Evolutionary conservation across 305 asterid genomes (phyloP).

Genomic region (Solanum hybrid): DNA sequence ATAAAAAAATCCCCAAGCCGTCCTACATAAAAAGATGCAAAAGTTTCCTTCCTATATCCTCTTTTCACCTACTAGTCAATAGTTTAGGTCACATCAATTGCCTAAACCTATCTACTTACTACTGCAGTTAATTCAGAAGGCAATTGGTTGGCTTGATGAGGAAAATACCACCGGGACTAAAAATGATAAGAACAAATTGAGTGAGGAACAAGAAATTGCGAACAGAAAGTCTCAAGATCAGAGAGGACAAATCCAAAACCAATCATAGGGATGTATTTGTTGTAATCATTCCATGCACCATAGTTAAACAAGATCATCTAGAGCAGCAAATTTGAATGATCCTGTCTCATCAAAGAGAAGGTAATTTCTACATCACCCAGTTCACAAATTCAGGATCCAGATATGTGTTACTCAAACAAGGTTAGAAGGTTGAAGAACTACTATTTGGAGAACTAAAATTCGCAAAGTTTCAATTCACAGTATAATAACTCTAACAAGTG

Average conservation of each 20-base stretch:
- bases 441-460: slow-evolving; percentile 15
- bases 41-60: neutral
- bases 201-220: neutral
- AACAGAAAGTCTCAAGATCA: neutral
- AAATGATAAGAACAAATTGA: neutral
- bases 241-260: neutral
- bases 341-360: neutral
- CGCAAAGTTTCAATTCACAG: neutral
- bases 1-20: no score
- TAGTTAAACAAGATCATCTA: neutral
- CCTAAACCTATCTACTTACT: neutral
- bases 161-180: neutral
- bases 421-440: neutral
- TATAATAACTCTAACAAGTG: neutral
- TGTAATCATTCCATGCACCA: neutral
- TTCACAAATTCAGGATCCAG: neutral
- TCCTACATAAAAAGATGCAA: neutral
- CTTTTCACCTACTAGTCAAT: neutral
- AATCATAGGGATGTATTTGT: neutral
- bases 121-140: neutral
- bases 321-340: neutral
- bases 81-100: neutral
- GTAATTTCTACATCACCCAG: neutral
- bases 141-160: neutral
- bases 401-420: neutral